Percentiles rank a stretch among this genome's conserved stretches.
These are phyloP conservation scores for Fraxinus baroniana DNA, from an alignment of 305 asterid genomes.

Conservation along the genomic window DNA sequence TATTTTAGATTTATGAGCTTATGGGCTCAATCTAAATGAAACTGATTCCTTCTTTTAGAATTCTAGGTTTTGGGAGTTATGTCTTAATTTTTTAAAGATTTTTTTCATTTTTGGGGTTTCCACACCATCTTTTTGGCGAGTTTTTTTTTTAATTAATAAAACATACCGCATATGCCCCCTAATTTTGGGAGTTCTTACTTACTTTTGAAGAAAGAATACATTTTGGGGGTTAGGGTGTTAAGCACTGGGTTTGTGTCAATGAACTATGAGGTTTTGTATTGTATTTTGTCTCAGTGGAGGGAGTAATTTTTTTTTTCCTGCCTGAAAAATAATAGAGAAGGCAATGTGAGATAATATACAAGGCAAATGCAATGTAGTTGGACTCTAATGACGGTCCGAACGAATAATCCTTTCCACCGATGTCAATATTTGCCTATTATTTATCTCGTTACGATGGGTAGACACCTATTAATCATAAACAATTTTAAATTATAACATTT, in stretches of 20 bases:
- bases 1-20: not conserved
- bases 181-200: not conserved
- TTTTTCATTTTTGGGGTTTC: not conserved
- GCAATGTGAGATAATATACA: not conserved
- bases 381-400: not conserved
- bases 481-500: not conserved
- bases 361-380: not conserved
- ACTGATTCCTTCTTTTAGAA: conserved; percentile 18
- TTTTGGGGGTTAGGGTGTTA: not conserved
- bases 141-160: not conserved
- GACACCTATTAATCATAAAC: not conserved
- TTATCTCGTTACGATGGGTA: not conserved
- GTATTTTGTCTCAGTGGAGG: not conserved
- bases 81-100: not conserved
- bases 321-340: not conserved
- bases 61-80: not conserved
- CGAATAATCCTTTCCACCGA: not conserved
- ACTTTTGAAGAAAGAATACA: conserved; percentile 3
- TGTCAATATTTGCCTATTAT: not conserved
- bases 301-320: not conserved
- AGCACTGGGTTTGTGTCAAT: not conserved
- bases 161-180: not conserved
- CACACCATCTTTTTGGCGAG: not conserved
- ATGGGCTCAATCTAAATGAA: conserved; percentile 2
- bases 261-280: conserved; percentile 1